These are phyloP conservation scores for Solanum hybrid DNA, from an alignment of 305 asterid genomes.

Conservation along the genomic window DNA sequence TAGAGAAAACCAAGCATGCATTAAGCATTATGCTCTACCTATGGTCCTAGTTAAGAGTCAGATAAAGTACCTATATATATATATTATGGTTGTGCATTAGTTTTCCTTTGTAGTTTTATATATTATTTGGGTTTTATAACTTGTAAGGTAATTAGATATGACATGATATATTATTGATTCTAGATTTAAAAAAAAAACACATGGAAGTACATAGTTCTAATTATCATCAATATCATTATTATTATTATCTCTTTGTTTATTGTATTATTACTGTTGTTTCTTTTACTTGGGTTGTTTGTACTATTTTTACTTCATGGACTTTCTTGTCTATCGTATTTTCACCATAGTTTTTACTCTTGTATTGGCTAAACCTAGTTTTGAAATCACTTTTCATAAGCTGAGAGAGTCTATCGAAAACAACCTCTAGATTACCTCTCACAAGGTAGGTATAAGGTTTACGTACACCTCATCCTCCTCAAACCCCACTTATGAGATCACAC, in stretches of 20 bases:
- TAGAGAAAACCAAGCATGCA: neutral
- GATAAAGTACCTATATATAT: neutral
- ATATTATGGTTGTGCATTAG: neutral
- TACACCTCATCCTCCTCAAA: fast-evolving
- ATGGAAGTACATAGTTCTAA: neutral
- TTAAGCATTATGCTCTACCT: neutral
- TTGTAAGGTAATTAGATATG: neutral
- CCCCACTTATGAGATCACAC: neutral
- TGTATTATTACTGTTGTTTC: neutral
- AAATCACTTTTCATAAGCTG: too few relatives aligned
- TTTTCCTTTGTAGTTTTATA: neutral
- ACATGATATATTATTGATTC: neutral
- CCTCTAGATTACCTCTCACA: neutral
- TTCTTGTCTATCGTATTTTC: neutral
- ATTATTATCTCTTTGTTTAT: neutral
- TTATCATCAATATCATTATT: too few relatives aligned
- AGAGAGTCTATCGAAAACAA: too few relatives aligned
- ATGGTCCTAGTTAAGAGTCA: neutral
- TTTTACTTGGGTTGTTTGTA: neutral
- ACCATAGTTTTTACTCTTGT: neutral
- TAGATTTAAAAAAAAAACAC: too few relatives aligned
- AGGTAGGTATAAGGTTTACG: neutral
- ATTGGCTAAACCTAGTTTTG: neutral
- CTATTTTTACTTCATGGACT: neutral
- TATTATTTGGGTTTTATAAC: neutral